phyloP scores from a whole-genome alignment of 768 basidiomycete genomes.

The Arthromyces matolae region DNA sequence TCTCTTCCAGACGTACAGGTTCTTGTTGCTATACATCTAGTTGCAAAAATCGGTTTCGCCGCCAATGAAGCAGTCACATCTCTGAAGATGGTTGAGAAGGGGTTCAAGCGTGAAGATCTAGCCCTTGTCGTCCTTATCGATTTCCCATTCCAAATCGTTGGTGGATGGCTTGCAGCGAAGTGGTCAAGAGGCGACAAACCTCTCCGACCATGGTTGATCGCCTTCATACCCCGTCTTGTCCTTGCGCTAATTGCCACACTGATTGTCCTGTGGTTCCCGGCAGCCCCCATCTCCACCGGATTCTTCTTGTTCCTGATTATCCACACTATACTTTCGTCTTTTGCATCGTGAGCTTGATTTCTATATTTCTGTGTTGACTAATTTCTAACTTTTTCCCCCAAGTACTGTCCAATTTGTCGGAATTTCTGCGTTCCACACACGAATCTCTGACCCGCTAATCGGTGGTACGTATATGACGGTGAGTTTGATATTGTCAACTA shows the following conservation, averaged over 20 bases:
- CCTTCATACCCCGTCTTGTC: conserved; percentile 83
- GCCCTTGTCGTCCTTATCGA: conserved; percentile 95
- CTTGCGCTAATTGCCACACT: conserved; percentile 72
- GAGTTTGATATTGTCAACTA: conserved; percentile 22
- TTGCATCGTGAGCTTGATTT: conserved; percentile 63
- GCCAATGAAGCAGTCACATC: conserved; percentile 89
- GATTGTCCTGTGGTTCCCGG: conserved; percentile 84
- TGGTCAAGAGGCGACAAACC: conserved; percentile 83
- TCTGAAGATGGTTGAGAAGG: conserved; percentile 96
- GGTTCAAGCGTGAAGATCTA: conserved; percentile 90
- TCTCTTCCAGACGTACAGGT: conserved; percentile 75
- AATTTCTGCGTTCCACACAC: conserved; percentile 97
- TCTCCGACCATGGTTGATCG: conserved; percentile 83
- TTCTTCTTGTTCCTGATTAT: conserved; percentile 82
- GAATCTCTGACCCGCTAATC: conserved; percentile 92
- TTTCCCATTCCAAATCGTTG: conserved; percentile 95
- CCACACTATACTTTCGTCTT: conserved; percentile 79
- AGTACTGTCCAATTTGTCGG: conserved; percentile 99
- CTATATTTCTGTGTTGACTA: background rate
- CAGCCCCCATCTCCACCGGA: conserved; percentile 60
- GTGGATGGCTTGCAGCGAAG: conserved; percentile 90
- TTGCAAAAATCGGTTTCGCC: conserved; percentile 93
- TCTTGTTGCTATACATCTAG: conserved; percentile 79
- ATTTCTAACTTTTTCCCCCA: background rate
- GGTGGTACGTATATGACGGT: conserved; percentile 99